Evolutionary conservation across 768 basidiomycete genomes (phyloP), one percentile per base, ranked within the genome.

Genomic region (Heimioporus sp.): DNA sequence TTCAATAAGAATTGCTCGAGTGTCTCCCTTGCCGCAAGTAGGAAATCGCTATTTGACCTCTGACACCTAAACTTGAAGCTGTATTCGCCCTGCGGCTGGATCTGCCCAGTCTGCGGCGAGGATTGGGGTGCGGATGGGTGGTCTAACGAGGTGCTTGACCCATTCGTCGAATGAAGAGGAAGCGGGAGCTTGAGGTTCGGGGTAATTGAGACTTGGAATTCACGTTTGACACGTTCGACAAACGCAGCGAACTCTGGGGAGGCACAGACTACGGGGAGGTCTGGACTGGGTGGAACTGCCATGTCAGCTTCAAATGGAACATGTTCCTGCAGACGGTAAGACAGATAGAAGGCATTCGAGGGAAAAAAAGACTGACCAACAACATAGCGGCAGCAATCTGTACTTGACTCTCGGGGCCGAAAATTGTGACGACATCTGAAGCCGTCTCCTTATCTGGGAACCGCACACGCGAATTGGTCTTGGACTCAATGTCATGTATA

Each of bases 61-160:
- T 97, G 95, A 70, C 96, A 95, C 32, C 88, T 82, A 77, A 97
- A 97, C 68, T 93, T 95, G 82, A 97, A 96, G 46, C 93, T 87
- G 52, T 86, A 87, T 62, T 95, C 93, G 48, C 78, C 75, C 48
- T 63, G 63, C 11, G 54, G 46, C 36, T 64, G 68, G 2, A 57
- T 40, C 38, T 60, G 56, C 16, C 50, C 11, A 15, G 37, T 37
- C 35, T 68, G 66, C 5, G 66, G 54, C 12, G 63, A 55, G 12
- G 52, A 21, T 32, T 63, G 59, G 28, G 55, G 53, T 4, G 52
- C 28, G n/a, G 65, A 53, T 24, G 59, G 77, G 16, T 81, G 78
- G 5, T 82, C 79, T 46, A 87, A 74, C 4, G 79, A 67, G 32
- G 76, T 74, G 20, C 72, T 68, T 46, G 65, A 72, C 28, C 82